Base-by-base conservation (phyloP, 805 yeast species). In the Starmerella apis region DNA sequence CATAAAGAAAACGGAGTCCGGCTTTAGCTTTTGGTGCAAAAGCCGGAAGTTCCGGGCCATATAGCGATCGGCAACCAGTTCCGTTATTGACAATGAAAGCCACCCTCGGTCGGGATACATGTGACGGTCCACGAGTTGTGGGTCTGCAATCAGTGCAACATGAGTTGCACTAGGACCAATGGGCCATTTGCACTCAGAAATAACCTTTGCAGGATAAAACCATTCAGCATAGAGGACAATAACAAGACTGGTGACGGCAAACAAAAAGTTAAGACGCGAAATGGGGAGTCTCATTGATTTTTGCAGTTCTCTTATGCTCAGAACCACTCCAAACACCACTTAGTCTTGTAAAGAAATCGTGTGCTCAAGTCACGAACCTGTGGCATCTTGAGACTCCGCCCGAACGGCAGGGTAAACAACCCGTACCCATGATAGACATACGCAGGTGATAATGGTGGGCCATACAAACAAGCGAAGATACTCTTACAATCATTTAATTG, bases 121-220 rank as follows among this genome's bases (percentile, higher is more conserved):
- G 65, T 83, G 78, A 23, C 73, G 82, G 62, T 92, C 99, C 60
- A 92, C 82, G 38, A 92, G 72, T 64, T 92, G 99, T 0, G 98
- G 98, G 62, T 92, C 99, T 0, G 96, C 97, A 31, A 86, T 72
- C 11, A 92, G 55, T 0, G 76, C 76, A 25, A 83, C 70, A 13
- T 58, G 56, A 10, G 59, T 38, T 3, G 54, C 50, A 14, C 37
- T 37, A 4, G 31, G 35, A 36, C 50, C 54, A n/a, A 36, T 48
- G 20, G 56, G 59, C 95, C 95, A 87, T 4, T 65, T 56, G 60
- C 87, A 82, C 25, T 62, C 52, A 7, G 61, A 56, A 16, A 81
- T 65, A 0, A 76, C 71, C 18, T 65, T 57, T 46, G 63, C 66
- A 1, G 80, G 80, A 9, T 68, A 70, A 3, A 69, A 59, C 51